phyloP scores from a whole-genome alignment of 2,329 filamentous ascomycete genomes.

The Apiospora rasikravindrae region DNA sequence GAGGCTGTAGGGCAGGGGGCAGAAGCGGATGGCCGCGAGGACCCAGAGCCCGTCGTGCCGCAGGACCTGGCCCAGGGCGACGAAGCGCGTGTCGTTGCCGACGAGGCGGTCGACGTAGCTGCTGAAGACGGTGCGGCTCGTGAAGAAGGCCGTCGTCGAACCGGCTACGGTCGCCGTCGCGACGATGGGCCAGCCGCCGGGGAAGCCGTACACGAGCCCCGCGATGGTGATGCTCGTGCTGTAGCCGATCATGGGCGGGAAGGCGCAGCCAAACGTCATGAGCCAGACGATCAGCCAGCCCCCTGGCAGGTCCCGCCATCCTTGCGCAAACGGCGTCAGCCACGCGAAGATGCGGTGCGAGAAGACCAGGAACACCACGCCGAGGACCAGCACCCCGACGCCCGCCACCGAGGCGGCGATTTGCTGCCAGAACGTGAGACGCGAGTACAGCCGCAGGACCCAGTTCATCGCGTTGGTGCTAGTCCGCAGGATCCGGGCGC shows the following conservation, averaged over 20 bases:
- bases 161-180: conserved; percentile 80
- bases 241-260: conserved; percentile 89
- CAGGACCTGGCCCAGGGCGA: conserved; percentile 84
- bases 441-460: conserved; percentile 55
- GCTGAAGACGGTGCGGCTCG: conserved; percentile 79
- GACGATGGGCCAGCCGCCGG: conserved; percentile 79
- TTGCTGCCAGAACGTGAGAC: conserved; percentile 66
- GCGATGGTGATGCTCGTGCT: conserved; percentile 68
- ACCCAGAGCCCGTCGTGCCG: conserved; percentile 90
- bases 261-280: conserved; percentile 76
- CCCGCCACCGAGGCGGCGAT: conserved; percentile 58
- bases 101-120: conserved; percentile 81
- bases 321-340: conserved; percentile 73
- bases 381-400: conserved; percentile 57
- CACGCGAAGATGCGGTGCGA: conserved; percentile 79
- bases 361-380: conserved; percentile 76
- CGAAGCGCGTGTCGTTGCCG: conserved; percentile 82
- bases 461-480: conserved; percentile 48
- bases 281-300: conserved; percentile 80
- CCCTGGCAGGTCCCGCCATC: conserved; percentile 74
- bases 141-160: conserved; percentile 78
- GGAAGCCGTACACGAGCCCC: conserved; percentile 62
- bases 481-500: conserved; percentile 46
- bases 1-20: conserved; percentile 89
- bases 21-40: conserved; percentile 89